These are phyloP conservation scores for Eucalyptus erythrocorys DNA, from an alignment of 345 rosid genomes.

Conservation along the genomic window DNA sequence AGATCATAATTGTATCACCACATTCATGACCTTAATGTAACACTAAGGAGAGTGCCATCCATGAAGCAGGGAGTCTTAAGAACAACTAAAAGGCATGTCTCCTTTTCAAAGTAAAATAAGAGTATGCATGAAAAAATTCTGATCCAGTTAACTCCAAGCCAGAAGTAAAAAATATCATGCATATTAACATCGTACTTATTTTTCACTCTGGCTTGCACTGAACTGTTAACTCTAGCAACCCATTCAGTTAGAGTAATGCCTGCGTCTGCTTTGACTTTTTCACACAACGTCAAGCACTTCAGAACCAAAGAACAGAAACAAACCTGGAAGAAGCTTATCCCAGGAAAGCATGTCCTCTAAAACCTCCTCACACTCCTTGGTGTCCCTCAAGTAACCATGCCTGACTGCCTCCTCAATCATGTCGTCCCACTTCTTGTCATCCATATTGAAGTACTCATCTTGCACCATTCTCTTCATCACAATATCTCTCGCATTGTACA, in stretches of 20 bases:
- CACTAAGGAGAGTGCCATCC: not conserved
- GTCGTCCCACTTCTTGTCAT: constrained; percentile 75
- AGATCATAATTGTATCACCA: not conserved
- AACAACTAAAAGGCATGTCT: not conserved
- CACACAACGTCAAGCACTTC: not conserved
- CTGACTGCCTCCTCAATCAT: constrained; percentile 56
- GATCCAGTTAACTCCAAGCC: not conserved
- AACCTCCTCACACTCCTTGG: constrained; percentile 72
- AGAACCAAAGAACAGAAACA: not conserved
- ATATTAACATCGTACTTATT: not conserved
- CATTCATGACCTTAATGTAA: not conserved
- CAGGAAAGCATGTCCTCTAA: constrained; percentile 86
- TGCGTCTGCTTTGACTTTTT: not conserved
- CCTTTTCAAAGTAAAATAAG: not conserved
- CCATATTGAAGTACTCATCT: constrained; percentile 72
- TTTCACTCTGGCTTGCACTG: not conserved
- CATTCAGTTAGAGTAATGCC: not conserved
- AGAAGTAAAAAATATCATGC: not conserved
- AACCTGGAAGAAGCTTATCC: constrained; percentile 94
- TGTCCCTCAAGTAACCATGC: constrained; percentile 53
- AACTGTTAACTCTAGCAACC: not conserved
- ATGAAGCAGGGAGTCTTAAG: not conserved
- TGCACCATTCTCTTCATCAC: constrained; percentile 36
- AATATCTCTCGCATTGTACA: constrained; percentile 46
- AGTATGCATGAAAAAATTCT: not conserved